Conservation (phyloP, 208 protist species). For the Leishmania aethiopica region DNA sequence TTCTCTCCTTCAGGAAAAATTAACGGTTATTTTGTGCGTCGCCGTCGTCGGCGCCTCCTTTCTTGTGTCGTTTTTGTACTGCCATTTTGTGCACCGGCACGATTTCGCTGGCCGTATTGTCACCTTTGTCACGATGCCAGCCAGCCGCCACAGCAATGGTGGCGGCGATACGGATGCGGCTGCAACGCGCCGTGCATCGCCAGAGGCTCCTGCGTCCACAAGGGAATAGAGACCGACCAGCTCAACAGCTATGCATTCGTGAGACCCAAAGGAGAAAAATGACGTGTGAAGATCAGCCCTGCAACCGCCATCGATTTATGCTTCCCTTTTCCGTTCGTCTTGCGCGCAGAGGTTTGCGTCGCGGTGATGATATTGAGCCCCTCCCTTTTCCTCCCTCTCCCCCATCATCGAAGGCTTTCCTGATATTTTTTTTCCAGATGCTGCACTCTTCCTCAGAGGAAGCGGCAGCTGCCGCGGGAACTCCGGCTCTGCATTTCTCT, state of each 20-base stretch:
- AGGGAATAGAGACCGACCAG: not conserved
- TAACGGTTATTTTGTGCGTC: slow-evolving; percentile 45
- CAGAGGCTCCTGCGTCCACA: not conserved
- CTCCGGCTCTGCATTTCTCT: not conserved
- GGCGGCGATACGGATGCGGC: not conserved
- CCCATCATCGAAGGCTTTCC: not conserved
- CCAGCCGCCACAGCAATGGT: not conserved
- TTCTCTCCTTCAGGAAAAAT: slow-evolving; percentile 43
- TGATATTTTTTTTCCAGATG: not conserved
- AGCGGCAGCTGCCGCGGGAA: not conserved
- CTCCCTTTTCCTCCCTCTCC: not conserved
- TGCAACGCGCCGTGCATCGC: not conserved
- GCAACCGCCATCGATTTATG: not conserved
- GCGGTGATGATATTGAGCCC: not conserved
- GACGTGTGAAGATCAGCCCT: not conserved
- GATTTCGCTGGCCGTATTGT: slow-evolving; percentile 77
- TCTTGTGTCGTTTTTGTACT: slow-evolving; percentile 50
- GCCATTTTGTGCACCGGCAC: slow-evolving; percentile 41
- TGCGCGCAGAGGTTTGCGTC: not conserved
- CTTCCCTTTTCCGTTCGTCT: not conserved
- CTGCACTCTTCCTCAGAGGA: not conserved
- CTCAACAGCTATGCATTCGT: not conserved
- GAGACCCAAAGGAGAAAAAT: not conserved
- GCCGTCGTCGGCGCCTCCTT: slow-evolving; percentile 33
- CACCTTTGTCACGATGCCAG: slow-evolving; percentile 27